A percentile compares a stretch with the other conserved stretches of the same genome.
These are phyloP conservation scores for Dimargaris verticillata DNA, from an alignment of 192 early-diverging fungal species.

Conservation along the genomic window DNA sequence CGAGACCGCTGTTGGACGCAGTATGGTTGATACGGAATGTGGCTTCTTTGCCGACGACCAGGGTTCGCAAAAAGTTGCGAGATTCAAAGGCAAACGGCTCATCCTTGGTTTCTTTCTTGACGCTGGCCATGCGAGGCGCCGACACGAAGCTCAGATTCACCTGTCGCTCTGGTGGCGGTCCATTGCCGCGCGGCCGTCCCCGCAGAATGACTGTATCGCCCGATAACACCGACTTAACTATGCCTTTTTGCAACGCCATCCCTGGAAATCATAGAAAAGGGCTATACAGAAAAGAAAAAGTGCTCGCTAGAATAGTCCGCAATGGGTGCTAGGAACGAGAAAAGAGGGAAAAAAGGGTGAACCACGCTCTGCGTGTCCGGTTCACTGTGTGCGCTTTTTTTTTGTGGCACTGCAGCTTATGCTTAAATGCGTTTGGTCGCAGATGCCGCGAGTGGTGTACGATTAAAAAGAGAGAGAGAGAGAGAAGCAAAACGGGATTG, in stretches of 20 bases:
- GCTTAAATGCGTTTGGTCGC: too few relatives aligned
- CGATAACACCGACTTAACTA: constrained; percentile 78
- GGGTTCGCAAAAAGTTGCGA: constrained; percentile 74
- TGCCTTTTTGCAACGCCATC: constrained; percentile 40
- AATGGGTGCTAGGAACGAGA: too few relatives aligned
- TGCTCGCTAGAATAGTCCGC: too few relatives aligned
- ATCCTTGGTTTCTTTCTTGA: constrained; percentile 61
- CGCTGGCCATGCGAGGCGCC: constrained; percentile 65
- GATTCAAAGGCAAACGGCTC: constrained; percentile 78
- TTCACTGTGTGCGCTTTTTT: too few relatives aligned
- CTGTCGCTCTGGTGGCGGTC: constrained; percentile 74
- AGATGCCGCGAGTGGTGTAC: too few relatives aligned
- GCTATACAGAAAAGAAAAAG: too few relatives aligned
- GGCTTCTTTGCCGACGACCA: constrained; percentile 80
- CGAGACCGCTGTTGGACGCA: constrained; percentile 27
- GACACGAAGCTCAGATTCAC: constrained; percentile 65
- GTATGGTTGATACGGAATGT: constrained; percentile 48
- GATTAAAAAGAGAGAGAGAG: too few relatives aligned
- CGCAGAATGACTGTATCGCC: constrained; percentile 85
- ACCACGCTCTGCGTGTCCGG: too few relatives aligned
- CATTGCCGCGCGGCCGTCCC: constrained; percentile 53
- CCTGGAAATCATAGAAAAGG: too few relatives aligned
- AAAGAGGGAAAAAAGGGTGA: too few relatives aligned
- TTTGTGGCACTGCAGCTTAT: too few relatives aligned
- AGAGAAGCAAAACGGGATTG: too few relatives aligned